Evolutionary conservation across 768 basidiomycete genomes (phyloP), one percentile per base, ranked within the genome.

Genomic region (Megacollybia marginata): DNA sequence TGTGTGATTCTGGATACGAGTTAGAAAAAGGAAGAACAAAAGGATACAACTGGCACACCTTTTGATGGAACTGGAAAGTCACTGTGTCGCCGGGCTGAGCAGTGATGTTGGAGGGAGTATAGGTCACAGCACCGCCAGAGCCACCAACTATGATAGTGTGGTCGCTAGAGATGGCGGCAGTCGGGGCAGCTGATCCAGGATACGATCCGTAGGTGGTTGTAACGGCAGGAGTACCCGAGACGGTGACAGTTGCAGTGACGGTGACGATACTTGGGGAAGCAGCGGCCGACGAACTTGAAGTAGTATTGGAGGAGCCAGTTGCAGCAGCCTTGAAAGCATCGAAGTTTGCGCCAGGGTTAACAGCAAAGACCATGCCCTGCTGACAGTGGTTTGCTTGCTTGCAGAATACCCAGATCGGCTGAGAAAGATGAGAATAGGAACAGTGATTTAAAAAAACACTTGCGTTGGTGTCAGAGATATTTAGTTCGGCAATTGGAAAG

Each of bases 361-460:
- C 65, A 20, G 80, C 77, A 59, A 83, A 81, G 31, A 84, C 82
- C 83, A 83, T 85, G 13, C 82, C 80, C 45, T 67, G 61, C 50
- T 67, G 58, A 50, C 82, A 83, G 60, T 84, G 82, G 46, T 65
- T 64, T 13, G 63, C 62, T 59, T 83, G 82, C 15, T 70, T 65
- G 61, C 82, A 83, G 64, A 71, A 83, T 9, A 79, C 69, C 80
- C 80, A 83, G 49, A 77, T 63, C 2, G 82, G 78, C 49, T 73
- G 23, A 28, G 23, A 6, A 28, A 28, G 23, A 28, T 28, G 23
- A 28, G 23, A 28, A 28, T 28, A 6, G 23, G 23, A 28, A 28
- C 6, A 28, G 23, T 28, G 23, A 28, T 28, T 28, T 2, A 28
- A 28, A 28, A 28, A 28, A 28, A 28, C 2, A 28, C 23, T 28